phyloP scores from a whole-genome alignment of 139 green algal genomes.

The Chlorella sp. region DNA sequence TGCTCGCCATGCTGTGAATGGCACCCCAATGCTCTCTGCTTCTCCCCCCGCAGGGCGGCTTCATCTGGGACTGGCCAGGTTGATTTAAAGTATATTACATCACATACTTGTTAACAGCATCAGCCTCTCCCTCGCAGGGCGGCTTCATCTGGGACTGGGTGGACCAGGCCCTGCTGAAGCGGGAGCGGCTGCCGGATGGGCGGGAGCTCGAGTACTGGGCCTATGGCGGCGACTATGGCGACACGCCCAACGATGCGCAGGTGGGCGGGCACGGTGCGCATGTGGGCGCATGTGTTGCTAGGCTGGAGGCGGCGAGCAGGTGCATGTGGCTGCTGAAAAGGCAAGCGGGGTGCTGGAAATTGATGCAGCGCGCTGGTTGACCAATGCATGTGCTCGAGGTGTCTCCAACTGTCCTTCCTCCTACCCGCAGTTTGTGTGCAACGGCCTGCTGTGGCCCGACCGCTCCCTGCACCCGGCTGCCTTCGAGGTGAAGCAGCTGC shows the following conservation, averaged over 20 bases:
- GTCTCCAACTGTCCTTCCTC: no score
- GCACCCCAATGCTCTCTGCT: no score
- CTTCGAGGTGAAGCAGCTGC: constrained; percentile 61
- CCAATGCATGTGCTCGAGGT: no score
- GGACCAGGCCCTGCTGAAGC: constrained; percentile 87
- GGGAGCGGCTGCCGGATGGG: constrained; percentile 6
- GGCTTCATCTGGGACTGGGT: constrained; percentile 99
- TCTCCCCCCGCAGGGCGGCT: constrained; percentile 72
- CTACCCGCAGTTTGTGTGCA: constrained; percentile 96
- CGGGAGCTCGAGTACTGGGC: constrained; percentile 73
- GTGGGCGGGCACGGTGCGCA: no score
- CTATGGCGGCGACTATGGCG: constrained; percentile 96
- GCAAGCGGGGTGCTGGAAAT: no score
- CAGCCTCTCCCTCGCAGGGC: constrained; percentile 66
- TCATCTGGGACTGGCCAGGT: constrained; percentile 99
- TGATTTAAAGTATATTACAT: no score
- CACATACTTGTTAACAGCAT: no score
- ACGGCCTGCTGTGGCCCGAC: constrained; percentile 93
- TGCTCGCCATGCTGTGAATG: no score
- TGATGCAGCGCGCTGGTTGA: no score
- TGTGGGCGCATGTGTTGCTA: no score
- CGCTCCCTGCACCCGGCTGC: constrained; percentile 78
- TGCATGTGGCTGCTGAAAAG: no score
- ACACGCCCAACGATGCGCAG: constrained; percentile 84
- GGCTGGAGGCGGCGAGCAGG: no score